Conservation (phyloP, 306 rosid genomes). For the Nissolia schottii region DNA sequence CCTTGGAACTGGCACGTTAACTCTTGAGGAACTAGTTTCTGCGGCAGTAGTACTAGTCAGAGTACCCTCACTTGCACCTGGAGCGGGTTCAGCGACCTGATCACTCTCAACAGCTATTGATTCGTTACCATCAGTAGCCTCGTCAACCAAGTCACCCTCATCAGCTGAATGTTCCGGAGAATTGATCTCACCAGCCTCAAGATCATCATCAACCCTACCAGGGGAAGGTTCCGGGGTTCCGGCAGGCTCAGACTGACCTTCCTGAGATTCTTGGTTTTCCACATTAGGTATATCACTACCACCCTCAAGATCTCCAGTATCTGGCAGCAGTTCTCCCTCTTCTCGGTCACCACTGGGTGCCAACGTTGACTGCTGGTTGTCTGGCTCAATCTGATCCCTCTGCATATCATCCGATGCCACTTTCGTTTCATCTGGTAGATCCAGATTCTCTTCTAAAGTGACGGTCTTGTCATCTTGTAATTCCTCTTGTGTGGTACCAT, state of each 20-base stretch:
- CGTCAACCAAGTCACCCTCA: slow-evolving; percentile 63
- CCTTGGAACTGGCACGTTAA: slow-evolving; percentile 31
- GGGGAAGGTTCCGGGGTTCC: slow-evolving; percentile 68
- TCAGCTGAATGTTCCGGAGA: slow-evolving; percentile 57
- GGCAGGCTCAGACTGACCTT: slow-evolving; percentile 52
- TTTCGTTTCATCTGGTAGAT: slow-evolving; percentile 47
- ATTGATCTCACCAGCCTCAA: slow-evolving; percentile 59
- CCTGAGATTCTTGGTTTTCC: slow-evolving; percentile 52
- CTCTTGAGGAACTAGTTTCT: slow-evolving; percentile 43
- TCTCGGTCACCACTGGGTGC: slow-evolving; percentile 61
- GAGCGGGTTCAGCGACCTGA: slow-evolving; percentile 47
- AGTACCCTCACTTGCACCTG: slow-evolving; percentile 28
- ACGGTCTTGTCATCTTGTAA: slow-evolving; percentile 42
- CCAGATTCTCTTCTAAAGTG: slow-evolving; percentile 50
- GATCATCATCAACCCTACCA: slow-evolving; percentile 57
- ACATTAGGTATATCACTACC: slow-evolving; percentile 33
- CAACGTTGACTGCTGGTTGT: slow-evolving; percentile 43
- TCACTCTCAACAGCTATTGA: slow-evolving; percentile 45
- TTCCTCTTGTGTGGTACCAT: slow-evolving; percentile 48
- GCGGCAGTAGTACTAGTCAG: slow-evolving; percentile 29
- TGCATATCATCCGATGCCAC: slow-evolving; percentile 49
- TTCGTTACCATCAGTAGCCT: slow-evolving; percentile 58
- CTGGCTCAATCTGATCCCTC: slow-evolving; percentile 58
- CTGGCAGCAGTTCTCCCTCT: slow-evolving; percentile 84
- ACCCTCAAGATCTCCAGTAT: slow-evolving; percentile 56